Evolutionary conservation across 73 alveolate genomes (phyloP).

Genomic region (Tetrahymena thermophila): DNA sequence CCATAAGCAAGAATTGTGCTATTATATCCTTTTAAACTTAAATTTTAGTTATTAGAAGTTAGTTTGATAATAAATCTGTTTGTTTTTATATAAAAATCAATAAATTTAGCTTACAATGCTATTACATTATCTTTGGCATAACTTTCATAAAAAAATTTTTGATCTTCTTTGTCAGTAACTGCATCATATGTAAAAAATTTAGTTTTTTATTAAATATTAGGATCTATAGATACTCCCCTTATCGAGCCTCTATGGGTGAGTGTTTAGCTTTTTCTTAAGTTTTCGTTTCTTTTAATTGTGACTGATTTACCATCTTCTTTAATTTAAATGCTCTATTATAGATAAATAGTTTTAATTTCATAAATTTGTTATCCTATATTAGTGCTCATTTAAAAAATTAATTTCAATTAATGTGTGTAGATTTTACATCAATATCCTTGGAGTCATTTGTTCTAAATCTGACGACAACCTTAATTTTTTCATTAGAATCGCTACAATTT

Average conservation of each 20-base stretch:
- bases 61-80: neutral
- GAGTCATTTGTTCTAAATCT: neutral
- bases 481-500: neutral
- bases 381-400: neutral
- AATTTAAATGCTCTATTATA: neutral
- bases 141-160: neutral
- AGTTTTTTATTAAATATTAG: neutral
- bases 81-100: too few species aligned
- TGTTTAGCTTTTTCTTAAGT: neutral
- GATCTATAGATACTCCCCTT: neutral
- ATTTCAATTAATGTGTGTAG: neutral
- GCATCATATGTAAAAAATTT: neutral
- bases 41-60: neutral
- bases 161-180: neutral
- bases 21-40: constrained; percentile 64
- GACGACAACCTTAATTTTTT: neutral
- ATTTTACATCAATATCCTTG: neutral
- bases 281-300: neutral
- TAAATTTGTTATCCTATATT: neutral
- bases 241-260: neutral
- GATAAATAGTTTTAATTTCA: neutral
- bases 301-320: neutral
- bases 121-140: neutral
- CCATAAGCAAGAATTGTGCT: constrained; percentile 95
- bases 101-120: neutral